Base-by-base conservation (phyloP, 2,329 filamentous ascomycete genomes). In the Penicillium sp. region DNA sequence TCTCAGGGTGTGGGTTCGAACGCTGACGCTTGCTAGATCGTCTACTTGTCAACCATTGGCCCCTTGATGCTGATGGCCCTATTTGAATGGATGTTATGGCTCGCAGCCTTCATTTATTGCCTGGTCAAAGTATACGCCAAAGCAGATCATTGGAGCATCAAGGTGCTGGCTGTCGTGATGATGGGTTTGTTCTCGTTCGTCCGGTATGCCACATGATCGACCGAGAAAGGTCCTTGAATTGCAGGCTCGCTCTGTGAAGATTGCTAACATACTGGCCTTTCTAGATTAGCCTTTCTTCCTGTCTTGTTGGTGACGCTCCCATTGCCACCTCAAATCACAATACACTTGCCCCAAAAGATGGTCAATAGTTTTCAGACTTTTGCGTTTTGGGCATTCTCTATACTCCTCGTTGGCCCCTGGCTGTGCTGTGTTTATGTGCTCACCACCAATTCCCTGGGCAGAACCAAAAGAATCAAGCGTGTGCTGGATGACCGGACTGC, bases 241-340 rank as follows among this genome's bases (percentile, higher is more conserved):
- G 6, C 10, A 16, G 6, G 27, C 10, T 9, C 2, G 24, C 4
- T 24, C 4, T 18, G 29, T 21, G 18, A 38, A 48, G 10, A 18
- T 45, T 5, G 7, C 57, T 60, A 29, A 61, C 43, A 9, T 13
- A 10, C 18, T 8, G 9, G 13, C 8, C 2, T 27, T 32, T n/a
- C 29, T 49, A 94, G 91, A 66, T 81, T 82, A 51, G 89, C 96
- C 36, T 97, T 96, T 74, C 80, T 97, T 27, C 93, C 93, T 0
- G 89, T 97, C 61, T 96, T 97, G 92, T 75, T 97, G 21, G 91
- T 96, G 45, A 97, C 92, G 0, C 80, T 97, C 4, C 93, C 93
- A 0, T 80, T 97, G 2, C 93, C 93, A 0, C 75, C 80, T 18
- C 82, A 85, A 55, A 79, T 97, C 43, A 87, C 87, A 7, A 80